phyloP scores from a whole-genome alignment of 1,284 basidiomycete species.

The Trichosporon sp. region DNA sequence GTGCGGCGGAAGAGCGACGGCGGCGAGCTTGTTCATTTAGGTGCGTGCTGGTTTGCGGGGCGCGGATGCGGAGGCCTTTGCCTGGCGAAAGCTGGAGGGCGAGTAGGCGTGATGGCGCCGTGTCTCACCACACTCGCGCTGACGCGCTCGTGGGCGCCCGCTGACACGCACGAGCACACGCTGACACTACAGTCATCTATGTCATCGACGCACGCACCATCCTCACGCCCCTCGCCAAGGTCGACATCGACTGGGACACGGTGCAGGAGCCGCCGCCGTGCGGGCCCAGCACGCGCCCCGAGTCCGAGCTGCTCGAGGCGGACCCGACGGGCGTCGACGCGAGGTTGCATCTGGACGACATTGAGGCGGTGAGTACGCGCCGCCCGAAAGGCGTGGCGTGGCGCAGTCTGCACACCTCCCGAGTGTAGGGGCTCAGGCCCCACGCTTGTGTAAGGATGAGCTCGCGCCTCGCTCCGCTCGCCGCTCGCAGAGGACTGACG shows the following conservation, averaged over 20 bases:
- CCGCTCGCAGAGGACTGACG: not conserved
- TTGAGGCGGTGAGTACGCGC: conserved; percentile 16
- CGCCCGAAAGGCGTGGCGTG: not conserved
- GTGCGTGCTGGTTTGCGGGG: too few relatives aligned
- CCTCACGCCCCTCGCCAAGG: conserved; percentile 15
- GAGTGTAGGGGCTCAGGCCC: too few relatives aligned
- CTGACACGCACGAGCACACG: not conserved
- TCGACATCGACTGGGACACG: conserved; percentile 22
- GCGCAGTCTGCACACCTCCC: too few relatives aligned
- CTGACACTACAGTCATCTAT: conserved; percentile 35
- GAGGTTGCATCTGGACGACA: conserved; percentile 17
- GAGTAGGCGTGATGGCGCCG: not conserved
- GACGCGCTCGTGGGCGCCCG: too few relatives aligned
- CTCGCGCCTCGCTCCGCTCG: too few relatives aligned
- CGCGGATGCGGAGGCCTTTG: too few relatives aligned
- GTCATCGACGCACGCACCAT: conserved; percentile 40
- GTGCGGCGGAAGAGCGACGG: conserved; percentile 34
- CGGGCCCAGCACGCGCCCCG: conserved; percentile 8
- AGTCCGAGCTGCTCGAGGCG: conserved; percentile 14
- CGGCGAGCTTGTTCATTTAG: conserved; percentile 39
- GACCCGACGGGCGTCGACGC: conserved; percentile 12
- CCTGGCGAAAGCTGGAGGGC: not conserved
- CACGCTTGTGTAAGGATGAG: too few relatives aligned
- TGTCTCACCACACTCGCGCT: not conserved
- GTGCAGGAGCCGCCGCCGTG: conserved; percentile 13